Evolutionary conservation across 108 stramenopile species (phyloP), one percentile per base, ranked within the genome.

Genomic region (Cyclotella sp.): DNA sequence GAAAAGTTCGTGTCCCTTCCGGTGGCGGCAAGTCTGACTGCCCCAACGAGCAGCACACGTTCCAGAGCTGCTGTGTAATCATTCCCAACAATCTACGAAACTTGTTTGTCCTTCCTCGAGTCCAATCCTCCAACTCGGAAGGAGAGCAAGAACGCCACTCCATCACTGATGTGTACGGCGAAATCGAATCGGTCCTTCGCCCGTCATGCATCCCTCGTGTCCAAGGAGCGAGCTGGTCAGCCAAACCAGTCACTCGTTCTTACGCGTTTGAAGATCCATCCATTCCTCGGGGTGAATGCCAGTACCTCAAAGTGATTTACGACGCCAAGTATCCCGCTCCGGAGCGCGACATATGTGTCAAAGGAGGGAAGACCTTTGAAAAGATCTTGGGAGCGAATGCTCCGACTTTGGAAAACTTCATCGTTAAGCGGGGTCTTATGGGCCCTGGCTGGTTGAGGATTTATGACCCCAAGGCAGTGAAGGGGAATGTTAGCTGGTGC

Each of bases 371-470:
- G 46, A 77, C 86, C 72, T 92, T 97, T 73, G 78, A 86, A 63
- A 88, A 89, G 67, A 96, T 99, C 75, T 86, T 99, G 58, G 97
- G 97, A 29, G 92, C 88, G 8, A 74, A 82, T 54, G 92, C 95
- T 8, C 81, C 94, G 15, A 87, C 85, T 21, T 84, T 98, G 26
- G 99, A 99, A 85, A 93, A 88, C 45, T 98, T 99, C 80, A 73
- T 99, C 43, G 60, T 99, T 61, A 97, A 98, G 73, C 93, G 99
- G 29, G 85, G 92, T 68, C 88, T 99, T 41, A 97, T 93, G 97
- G 99, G 99, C 42, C 99, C 99, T 9, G 94, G 97, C 63, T 99
- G 99, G 99, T 67, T 99, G 52, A 90, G 94, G 26, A 87, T 99
- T 63, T 81, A 88, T 44, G 63, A 84, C 47, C 96, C 97, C 26